phyloP scores from a whole-genome alignment of 805 yeast species.

The Saturnispora hagleri region DNA sequence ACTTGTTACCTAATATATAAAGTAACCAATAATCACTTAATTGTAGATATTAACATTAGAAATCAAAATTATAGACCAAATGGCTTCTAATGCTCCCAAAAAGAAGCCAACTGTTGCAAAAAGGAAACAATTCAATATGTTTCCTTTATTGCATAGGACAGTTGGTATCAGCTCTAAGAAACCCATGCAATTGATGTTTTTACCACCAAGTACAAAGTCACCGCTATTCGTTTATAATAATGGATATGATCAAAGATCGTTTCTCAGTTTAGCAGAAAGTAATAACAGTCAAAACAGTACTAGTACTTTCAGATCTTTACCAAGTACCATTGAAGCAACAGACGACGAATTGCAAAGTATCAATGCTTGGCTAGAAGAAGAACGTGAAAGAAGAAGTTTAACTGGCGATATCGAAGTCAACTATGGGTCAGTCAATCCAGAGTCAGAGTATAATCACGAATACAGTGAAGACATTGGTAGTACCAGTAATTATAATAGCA shows the following conservation, averaged over 20 bases:
- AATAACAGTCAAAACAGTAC: slow-evolving; percentile 19
- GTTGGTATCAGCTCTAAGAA: slow-evolving; percentile 26
- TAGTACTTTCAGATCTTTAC: slow-evolving; percentile 28
- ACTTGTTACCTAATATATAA: not conserved
- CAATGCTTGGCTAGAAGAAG: slow-evolving; percentile 30
- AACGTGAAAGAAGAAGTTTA: slow-evolving; percentile 26
- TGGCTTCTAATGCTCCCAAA: not conserved
- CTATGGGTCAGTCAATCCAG: slow-evolving; percentile 20
- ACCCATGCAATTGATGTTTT: slow-evolving; percentile 24
- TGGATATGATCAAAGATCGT: slow-evolving; percentile 28
- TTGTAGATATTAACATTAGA: not conserved
- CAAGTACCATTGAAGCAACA: slow-evolving; percentile 28
- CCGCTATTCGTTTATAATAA: slow-evolving; percentile 28
- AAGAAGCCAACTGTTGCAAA: not conserved
- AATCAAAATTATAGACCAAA: not conserved
- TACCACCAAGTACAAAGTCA: slow-evolving; percentile 30
- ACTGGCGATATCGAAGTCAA: slow-evolving; percentile 11
- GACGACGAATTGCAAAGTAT: slow-evolving; percentile 28
- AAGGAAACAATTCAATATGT: not conserved
- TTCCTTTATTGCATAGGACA: not conserved
- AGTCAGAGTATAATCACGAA: slow-evolving; percentile 11
- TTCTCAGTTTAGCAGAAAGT: slow-evolving; percentile 26
- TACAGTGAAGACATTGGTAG: not conserved
- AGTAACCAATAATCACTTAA: not conserved
- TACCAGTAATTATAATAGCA: not conserved